Evolutionary conservation across 2,329 filamentous ascomycete species (phyloP).

Genomic region (Rhytidhysteron rufulum): DNA sequence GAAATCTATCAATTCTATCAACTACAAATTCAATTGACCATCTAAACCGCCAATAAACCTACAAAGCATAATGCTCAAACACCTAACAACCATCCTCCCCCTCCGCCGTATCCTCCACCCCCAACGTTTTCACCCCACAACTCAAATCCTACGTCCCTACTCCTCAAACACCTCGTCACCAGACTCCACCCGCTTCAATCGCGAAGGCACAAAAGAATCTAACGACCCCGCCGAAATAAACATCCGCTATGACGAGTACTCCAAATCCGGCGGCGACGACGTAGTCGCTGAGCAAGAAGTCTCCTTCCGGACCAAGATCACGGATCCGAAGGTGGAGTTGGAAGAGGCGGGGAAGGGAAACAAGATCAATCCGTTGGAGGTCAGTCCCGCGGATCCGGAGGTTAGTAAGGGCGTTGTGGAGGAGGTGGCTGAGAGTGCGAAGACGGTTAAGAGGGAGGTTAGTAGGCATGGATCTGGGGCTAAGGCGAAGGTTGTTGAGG

Average conservation of each 20-base stretch:
- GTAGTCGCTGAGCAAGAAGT: conserved; percentile 9
- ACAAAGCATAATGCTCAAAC: too few relatives aligned
- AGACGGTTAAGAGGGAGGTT: neutral
- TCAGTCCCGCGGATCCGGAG: conserved; percentile 1
- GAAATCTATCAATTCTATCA: too few relatives aligned
- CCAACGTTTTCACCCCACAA: too few relatives aligned
- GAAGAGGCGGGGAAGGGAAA: neutral
- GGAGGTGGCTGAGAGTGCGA: neutral
- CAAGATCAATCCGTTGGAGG: conserved; percentile 1
- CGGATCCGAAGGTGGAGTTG: neutral
- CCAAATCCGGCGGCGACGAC: conserved; percentile 12
- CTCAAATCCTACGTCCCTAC: too few relatives aligned
- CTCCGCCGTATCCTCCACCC: too few relatives aligned
- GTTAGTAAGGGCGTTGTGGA: neutral
- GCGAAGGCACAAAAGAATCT: neutral
- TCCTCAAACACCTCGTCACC: too few relatives aligned
- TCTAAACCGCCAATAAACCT: too few relatives aligned
- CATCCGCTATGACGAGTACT: conserved; percentile 11
- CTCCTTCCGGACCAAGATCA: neutral
- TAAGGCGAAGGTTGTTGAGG: neutral
- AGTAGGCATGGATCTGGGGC: neutral
- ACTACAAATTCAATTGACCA: too few relatives aligned
- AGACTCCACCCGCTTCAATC: too few relatives aligned
- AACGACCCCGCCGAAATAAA: neutral
- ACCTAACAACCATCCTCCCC: too few relatives aligned